These are phyloP conservation scores for Trifolium dubium DNA, from an alignment of 306 rosid species.

Conservation along the genomic window DNA sequence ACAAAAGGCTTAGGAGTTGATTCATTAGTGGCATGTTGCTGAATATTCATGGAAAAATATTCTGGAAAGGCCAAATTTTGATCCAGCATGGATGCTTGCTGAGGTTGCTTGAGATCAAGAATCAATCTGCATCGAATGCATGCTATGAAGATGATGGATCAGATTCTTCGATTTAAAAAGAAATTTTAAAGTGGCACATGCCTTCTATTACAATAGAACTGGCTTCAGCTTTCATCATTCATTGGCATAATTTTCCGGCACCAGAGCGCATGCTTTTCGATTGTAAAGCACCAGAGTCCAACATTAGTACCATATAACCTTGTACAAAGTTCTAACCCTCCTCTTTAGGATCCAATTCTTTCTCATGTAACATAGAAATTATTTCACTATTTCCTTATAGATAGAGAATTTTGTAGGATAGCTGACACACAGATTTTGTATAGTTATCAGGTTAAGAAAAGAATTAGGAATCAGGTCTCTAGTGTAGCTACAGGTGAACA, in stretches of 20 bases:
- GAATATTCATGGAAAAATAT: conserved; percentile 33
- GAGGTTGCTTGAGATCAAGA: conserved; percentile 29
- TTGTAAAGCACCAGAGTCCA: conserved; percentile 55
- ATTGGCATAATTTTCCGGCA: conserved; percentile 42
- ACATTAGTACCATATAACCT: conserved; percentile 51
- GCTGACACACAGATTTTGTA: conserved; percentile 55
- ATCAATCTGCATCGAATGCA: conserved; percentile 42
- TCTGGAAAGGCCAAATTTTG: conserved; percentile 43
- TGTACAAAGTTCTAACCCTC: conserved; percentile 82
- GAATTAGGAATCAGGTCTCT: conserved; percentile 58
- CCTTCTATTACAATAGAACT: conserved; percentile 41
- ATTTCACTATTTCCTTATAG: conserved; percentile 36
- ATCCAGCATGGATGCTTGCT: conserved; percentile 32
- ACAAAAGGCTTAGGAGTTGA: conserved; percentile 40
- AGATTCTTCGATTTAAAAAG: conserved; percentile 42
- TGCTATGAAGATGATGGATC: conserved; percentile 41
- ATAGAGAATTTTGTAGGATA: conserved; percentile 62
- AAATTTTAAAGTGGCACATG: conserved; percentile 42
- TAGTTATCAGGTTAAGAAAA: conserved; percentile 66
- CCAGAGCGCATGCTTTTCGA: conserved; percentile 56
- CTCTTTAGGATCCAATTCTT: conserved; percentile 67
- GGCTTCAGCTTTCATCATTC: conserved; percentile 51
- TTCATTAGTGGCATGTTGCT: conserved; percentile 34
- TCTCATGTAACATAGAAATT: conserved; percentile 66
- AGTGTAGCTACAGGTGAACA: conserved; percentile 63